Conservation (phyloP, 768 basidiomycete genomes). For the Suillus alpinus region DNA sequence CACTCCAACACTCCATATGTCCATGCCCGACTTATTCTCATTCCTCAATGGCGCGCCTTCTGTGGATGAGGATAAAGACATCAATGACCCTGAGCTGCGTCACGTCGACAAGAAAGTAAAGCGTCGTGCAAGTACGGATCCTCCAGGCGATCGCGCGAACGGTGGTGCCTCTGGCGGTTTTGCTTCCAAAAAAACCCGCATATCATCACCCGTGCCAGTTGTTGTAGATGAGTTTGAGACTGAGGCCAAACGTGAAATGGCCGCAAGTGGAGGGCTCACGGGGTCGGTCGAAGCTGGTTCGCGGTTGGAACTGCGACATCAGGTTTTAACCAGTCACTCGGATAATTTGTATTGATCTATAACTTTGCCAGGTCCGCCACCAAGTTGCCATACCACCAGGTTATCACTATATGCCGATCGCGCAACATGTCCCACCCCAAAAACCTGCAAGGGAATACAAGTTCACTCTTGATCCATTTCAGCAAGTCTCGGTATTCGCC, state of each 20-base stretch:
- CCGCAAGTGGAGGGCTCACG: conserved; percentile 83
- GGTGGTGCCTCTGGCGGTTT: conserved; percentile 26
- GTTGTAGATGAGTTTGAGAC: conserved; percentile 94
- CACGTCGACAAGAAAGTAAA: conserved; percentile 24
- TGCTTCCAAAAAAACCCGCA: conserved; percentile 54
- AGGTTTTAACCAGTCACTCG: conserved; percentile 40
- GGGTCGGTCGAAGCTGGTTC: conserved; percentile 67
- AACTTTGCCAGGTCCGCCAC: conserved; percentile 69
- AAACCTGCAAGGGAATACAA: conserved; percentile 93
- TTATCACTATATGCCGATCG: conserved; percentile 88
- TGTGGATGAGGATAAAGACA: conserved; percentile 27
- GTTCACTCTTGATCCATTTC: conserved; percentile 97
- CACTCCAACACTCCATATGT: neutral
- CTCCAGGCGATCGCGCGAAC: conserved; percentile 1
- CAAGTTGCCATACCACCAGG: conserved; percentile 95
- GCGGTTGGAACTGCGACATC: conserved; percentile 76
- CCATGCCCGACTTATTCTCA: conserved; percentile 28
- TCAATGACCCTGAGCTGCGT: neutral
- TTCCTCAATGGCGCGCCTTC: conserved; percentile 23
- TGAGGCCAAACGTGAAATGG: conserved; percentile 89
- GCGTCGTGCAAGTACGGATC: conserved; percentile 10
- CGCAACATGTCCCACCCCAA: conserved; percentile 84
- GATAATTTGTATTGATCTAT: conserved; percentile 1
- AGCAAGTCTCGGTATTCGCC: conserved; percentile 88
- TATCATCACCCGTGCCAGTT: conserved; percentile 66